phyloP scores from a whole-genome alignment of 2,329 filamentous ascomycete genomes.

The Capronia epimyces region DNA sequence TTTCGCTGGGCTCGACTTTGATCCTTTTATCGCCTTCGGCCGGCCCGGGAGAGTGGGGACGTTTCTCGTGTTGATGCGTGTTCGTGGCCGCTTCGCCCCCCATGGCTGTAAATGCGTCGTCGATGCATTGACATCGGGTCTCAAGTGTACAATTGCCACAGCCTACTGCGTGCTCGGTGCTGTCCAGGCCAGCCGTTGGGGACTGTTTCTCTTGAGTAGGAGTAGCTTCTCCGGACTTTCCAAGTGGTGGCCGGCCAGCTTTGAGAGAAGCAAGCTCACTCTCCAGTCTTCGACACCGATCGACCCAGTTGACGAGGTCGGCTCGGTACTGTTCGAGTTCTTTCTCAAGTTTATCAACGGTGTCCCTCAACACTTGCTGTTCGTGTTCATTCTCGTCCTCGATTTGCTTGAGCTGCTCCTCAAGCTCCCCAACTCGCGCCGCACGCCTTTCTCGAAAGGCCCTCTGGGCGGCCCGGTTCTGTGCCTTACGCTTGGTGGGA shows the following conservation, averaged over 20 bases:
- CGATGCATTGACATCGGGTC: slow-evolving; percentile 58
- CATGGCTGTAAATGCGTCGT: slow-evolving; percentile 48
- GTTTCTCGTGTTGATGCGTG: slow-evolving; percentile 35
- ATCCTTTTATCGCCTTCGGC: slow-evolving; percentile 51
- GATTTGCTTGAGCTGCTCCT: slow-evolving; percentile 47
- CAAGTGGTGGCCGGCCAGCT: not conserved
- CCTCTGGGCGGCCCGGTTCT: slow-evolving; percentile 87
- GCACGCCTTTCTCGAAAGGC: slow-evolving; percentile 84
- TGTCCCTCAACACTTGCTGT: slow-evolving; percentile 50
- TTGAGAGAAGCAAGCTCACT: slow-evolving; percentile 49
- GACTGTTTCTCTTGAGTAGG: slow-evolving; percentile 39
- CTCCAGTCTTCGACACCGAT: slow-evolving; percentile 58
- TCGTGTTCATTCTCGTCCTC: slow-evolving; percentile 45
- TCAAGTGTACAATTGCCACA: slow-evolving; percentile 63
- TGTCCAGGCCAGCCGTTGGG: slow-evolving; percentile 25
- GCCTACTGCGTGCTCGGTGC: slow-evolving; percentile 45
- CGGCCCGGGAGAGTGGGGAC: slow-evolving; percentile 34
- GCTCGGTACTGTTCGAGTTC: slow-evolving; percentile 62
- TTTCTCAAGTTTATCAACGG: slow-evolving; percentile 53
- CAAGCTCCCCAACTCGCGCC: slow-evolving; percentile 68
- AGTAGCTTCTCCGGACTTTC: slow-evolving; percentile 34
- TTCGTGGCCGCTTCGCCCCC: slow-evolving; percentile 38
- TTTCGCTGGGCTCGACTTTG: slow-evolving; percentile 37
- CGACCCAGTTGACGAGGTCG: slow-evolving; percentile 43
- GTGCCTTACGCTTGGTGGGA: slow-evolving; percentile 85